Evolutionary conservation across 2,329 filamentous ascomycete species (phyloP).

Genomic region (Colletotrichum spaethianum): DNA sequence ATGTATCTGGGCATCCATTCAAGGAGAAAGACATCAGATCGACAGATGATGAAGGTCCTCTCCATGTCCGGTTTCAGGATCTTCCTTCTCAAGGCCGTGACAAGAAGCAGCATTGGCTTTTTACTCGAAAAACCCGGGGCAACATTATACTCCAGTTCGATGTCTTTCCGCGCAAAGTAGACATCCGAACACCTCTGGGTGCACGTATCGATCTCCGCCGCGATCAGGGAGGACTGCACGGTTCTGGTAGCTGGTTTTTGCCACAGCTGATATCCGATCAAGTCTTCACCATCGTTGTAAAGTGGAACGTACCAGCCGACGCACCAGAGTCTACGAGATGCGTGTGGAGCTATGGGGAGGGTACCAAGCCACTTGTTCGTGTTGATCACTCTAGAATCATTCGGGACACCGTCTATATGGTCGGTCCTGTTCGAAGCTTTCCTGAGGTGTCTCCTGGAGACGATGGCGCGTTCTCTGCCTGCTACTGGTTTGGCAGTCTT

Average conservation of each 20-base stretch:
- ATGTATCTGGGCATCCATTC: constrained; percentile 14
- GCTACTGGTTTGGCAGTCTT: constrained; percentile 42
- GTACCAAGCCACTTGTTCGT: constrained; percentile 28
- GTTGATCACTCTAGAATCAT: constrained; percentile 28
- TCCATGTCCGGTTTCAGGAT: constrained; percentile 29
- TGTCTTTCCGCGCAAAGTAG: constrained; percentile 39
- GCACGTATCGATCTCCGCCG: constrained; percentile 38
- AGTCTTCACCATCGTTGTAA: constrained; percentile 30
- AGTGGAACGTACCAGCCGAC: constrained; percentile 35
- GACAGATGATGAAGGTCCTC: constrained; percentile 24
- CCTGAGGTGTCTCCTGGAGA: constrained; percentile 20
- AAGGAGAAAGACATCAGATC: neutral
- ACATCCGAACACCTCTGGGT: constrained; percentile 31
- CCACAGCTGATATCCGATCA: constrained; percentile 32
- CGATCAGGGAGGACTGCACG: constrained; percentile 33
- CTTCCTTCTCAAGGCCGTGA: constrained; percentile 34
- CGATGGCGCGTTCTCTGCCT: constrained; percentile 16
- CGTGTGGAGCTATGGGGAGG: constrained; percentile 43
- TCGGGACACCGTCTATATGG: constrained; percentile 40
- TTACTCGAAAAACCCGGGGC: constrained; percentile 32
- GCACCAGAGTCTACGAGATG: constrained; percentile 38
- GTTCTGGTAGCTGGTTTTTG: constrained; percentile 39
- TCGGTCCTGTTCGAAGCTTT: constrained; percentile 34
- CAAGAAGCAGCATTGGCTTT: constrained; percentile 38
- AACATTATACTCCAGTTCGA: constrained; percentile 37